phyloP scores from a whole-genome alignment of 176 grass and related monocot genomes.

The Musa schizocarpa region DNA sequence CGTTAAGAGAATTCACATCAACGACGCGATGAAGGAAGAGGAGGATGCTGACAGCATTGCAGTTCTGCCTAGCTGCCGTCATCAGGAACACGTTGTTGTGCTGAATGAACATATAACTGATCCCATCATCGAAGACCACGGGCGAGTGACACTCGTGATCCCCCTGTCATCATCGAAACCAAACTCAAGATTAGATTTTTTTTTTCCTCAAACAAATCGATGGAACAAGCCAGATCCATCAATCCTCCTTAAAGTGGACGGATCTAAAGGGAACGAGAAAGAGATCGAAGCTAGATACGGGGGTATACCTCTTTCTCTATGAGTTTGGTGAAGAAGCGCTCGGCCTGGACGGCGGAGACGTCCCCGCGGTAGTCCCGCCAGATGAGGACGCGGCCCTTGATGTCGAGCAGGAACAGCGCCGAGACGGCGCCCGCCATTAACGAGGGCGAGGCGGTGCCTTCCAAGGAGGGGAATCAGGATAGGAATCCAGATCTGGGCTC shows the following conservation, averaged over 20 bases:
- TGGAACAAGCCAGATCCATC: neutral
- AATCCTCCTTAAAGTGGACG: neutral
- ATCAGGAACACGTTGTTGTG: conserved; percentile 90
- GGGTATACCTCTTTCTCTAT: conserved; percentile 82
- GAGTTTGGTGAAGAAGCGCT: conserved; percentile 98
- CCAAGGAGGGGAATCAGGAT: neutral
- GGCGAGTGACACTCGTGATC: conserved; percentile 76
- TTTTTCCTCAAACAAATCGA: neutral
- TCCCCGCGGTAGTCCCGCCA: conserved; percentile 98
- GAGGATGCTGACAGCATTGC: conserved; percentile 85
- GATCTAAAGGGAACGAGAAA: neutral
- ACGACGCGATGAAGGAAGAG: conserved; percentile 84
- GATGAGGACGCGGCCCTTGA: conserved; percentile 98
- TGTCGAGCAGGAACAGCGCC: conserved; percentile 95
- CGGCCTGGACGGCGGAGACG: conserved; percentile 87
- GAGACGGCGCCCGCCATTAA: conserved; percentile 90
- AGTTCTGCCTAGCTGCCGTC: conserved; percentile 90
- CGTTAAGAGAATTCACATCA: conserved; percentile 35
- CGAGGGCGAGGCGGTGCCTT: neutral
- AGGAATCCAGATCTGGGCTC: neutral
- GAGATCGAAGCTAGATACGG: too few species aligned
- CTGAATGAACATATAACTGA: conserved; percentile 97
- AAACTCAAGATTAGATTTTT: conserved; percentile 1
- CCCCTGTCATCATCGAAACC: conserved; percentile 26
- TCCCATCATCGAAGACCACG: conserved; percentile 69